phyloP scores from a whole-genome alignment of 352 stramenopile species.

The Phytophthora podocarpi region DNA sequence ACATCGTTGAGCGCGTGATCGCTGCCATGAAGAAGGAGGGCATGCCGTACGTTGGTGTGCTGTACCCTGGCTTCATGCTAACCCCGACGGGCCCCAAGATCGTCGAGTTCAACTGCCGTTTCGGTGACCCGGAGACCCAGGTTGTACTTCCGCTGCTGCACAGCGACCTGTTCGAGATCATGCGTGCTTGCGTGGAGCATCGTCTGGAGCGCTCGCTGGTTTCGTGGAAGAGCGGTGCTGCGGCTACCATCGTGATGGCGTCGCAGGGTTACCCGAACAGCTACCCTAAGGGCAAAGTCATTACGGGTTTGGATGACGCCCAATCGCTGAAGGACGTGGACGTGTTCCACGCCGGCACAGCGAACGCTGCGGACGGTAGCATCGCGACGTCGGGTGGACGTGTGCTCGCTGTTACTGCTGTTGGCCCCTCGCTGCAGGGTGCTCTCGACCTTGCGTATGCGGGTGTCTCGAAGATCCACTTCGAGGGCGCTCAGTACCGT shows the following conservation, averaged over 20 bases:
- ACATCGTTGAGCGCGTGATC: constrained; percentile 80
- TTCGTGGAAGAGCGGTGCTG: constrained; percentile 88
- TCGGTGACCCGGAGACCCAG: constrained; percentile 99
- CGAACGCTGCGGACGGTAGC: constrained; percentile 55
- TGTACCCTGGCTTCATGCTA: constrained; percentile 99
- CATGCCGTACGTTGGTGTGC: constrained; percentile 97
- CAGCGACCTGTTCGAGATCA: constrained; percentile 98
- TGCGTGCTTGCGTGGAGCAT: constrained; percentile 95
- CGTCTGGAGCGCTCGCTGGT: constrained; percentile 89
- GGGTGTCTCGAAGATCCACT: constrained; percentile 87
- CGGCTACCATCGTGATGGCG: constrained; percentile 96
- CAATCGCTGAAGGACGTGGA: constrained; percentile 88
- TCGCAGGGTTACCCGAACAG: constrained; percentile 97
- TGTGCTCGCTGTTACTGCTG: constrained; percentile 97
- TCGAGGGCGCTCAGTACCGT: constrained; percentile 94
- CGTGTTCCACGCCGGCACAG: constrained; percentile 99
- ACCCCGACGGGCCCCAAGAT: constrained; percentile 92
- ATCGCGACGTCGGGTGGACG: constrained; percentile 95
- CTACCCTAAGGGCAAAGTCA: constrained; percentile 98
- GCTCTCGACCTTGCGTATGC: constrained; percentile 94
- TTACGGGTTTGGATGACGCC: constrained; percentile 92
- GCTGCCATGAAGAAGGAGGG: constrained; percentile 92
- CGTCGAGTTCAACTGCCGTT: constrained; percentile 99
- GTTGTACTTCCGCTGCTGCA: constrained; percentile 97
- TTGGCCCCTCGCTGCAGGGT: constrained; percentile 87